Evolutionary conservation across 257 asterid genomes (phyloP).

Genomic region (Penstemon barbatus): DNA sequence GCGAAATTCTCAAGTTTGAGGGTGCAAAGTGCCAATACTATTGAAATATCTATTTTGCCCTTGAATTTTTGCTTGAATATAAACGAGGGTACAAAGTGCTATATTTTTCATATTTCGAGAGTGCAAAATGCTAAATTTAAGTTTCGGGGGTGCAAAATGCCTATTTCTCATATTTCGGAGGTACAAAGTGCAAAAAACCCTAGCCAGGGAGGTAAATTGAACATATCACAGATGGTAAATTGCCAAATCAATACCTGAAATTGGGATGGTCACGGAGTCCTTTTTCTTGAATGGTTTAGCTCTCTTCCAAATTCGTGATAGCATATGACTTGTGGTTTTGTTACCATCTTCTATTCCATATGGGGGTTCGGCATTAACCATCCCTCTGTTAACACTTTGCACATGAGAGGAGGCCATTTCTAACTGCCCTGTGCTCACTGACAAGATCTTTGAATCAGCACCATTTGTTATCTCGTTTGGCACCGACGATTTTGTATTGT

Average conservation of each 20-base stretch:
- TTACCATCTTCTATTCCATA: constrained; percentile 18
- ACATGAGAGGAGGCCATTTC: constrained; percentile 21
- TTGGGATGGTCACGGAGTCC: constrained; percentile 2
- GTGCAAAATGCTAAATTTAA: too few relatives aligned
- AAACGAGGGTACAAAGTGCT: too few relatives aligned
- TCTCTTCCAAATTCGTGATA: constrained; percentile 34
- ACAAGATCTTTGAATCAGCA: constrained; percentile 18
- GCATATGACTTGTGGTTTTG: constrained; percentile 29
- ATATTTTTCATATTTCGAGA: too few relatives aligned
- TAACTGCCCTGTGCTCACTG: constrained; percentile 27
- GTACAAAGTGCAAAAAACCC: too few relatives aligned
- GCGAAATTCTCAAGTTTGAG: too few relatives aligned
- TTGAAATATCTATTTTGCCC: too few relatives aligned
- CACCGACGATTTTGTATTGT: constrained; percentile 21
- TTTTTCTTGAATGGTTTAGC: constrained; percentile 28
- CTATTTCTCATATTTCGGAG: too few relatives aligned
- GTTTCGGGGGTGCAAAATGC: too few relatives aligned
- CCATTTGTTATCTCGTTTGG: constrained; percentile 27
- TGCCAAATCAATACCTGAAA: constrained; percentile 36
- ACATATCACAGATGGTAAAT: too few relatives aligned
- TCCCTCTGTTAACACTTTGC: constrained; percentile 26
- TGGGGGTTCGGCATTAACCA: constrained; percentile 11
- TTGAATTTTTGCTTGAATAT: too few relatives aligned
- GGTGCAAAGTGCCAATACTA: too few relatives aligned
- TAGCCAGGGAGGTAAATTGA: too few relatives aligned